Evolutionary conservation across 2,329 filamentous ascomycete species (phyloP), one percentile per base, ranked within the genome.

Genomic region (Microcyclosporella mali): DNA sequence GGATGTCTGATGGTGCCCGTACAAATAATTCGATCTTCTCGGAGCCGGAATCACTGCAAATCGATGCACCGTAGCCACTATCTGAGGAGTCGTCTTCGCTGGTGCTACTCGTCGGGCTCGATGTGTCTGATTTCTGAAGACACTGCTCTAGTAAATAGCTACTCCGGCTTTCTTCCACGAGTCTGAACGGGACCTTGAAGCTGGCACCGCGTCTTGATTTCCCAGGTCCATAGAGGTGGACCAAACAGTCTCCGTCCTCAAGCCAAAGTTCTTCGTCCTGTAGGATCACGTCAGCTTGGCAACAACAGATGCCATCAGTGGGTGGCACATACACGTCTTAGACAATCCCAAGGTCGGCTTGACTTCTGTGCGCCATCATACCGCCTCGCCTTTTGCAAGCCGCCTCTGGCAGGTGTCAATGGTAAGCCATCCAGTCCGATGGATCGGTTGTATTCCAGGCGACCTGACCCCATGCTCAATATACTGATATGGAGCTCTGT

Each of bases 261-360:
- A 74, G 72, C 81, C 81, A 89, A 2, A 90, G 69, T 51, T 88
- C 84, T 2, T 76, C 70, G 53, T 89, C 85, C 84, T 88, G 46
- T 18, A 12, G 15, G 25, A 25, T 14, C 27, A 39, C 12, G 30
- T 32, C 30, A 25, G 21, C 21, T 6, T 25, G 9, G 4, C 4
- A 25, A 9, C 21, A 25, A 9, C 21, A 25, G 17, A 36, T 21
- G 17, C 15, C 12, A 21, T 36, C 33, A 36, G n/a, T 17, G 7
- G 10, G 16, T n/a, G 16, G 15, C 28, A 27, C 39, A 21, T 33
- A 49, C 46, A 41, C 34, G 50, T 18, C 50, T 41, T 9, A 52
- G 37, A 16, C 43, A 39, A 16, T 52, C 47, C 50, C 50, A 52
- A 17, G 40, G 35, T 35, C 43, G 40, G n/a, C 33, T 44, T 21